Evolutionary conservation across 352 stramenopile genomes (phyloP).

Genomic region (Phytophthora crassamura): DNA sequence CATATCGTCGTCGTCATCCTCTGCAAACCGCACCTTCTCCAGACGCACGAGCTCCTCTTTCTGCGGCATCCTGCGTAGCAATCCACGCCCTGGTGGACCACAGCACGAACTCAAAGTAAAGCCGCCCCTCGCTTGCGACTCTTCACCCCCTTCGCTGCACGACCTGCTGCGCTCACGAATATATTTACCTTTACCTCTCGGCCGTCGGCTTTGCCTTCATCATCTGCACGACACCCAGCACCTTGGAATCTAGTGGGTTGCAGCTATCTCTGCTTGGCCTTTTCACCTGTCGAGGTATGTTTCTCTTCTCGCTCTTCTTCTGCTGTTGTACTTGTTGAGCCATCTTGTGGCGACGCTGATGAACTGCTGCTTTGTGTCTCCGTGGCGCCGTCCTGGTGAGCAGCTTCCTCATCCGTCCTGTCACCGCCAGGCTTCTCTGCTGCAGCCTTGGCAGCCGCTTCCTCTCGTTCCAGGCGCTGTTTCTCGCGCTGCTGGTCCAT

Average conservation of each 20-base stretch:
- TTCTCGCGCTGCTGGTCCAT: slow-evolving; percentile 68
- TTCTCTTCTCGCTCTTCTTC: slow-evolving; percentile 15
- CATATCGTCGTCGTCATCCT: slow-evolving; percentile 85
- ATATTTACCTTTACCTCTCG: slow-evolving; percentile 31
- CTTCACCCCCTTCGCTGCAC: slow-evolving; percentile 11
- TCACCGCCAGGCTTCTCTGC: slow-evolving; percentile 12
- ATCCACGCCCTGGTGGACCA: not conserved
- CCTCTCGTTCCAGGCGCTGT: slow-evolving; percentile 43
- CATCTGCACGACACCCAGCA: not conserved
- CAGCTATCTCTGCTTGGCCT: slow-evolving; percentile 26
- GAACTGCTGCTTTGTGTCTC: slow-evolving; percentile 2
- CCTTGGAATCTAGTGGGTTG: slow-evolving; percentile 2
- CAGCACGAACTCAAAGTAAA: slow-evolving; percentile 2
- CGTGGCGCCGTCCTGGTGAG: not conserved
- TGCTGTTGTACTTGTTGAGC: not conserved
- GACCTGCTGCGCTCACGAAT: slow-evolving; percentile 14
- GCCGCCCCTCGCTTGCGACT: slow-evolving; percentile 22
- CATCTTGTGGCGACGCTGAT: slow-evolving; percentile 4
- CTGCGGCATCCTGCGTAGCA: slow-evolving; percentile 35
- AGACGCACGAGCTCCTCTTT: slow-evolving; percentile 86
- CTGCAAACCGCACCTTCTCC: slow-evolving; percentile 85
- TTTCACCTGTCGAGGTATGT: slow-evolving; percentile 8
- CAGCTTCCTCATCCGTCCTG: slow-evolving; percentile 7
- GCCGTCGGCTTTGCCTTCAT: not conserved
- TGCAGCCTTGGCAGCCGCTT: slow-evolving; percentile 18